These are phyloP conservation scores for Penicillium arizonense DNA, from an alignment of 495 filamentous ascomycete genomes.

Conservation along the genomic window DNA sequence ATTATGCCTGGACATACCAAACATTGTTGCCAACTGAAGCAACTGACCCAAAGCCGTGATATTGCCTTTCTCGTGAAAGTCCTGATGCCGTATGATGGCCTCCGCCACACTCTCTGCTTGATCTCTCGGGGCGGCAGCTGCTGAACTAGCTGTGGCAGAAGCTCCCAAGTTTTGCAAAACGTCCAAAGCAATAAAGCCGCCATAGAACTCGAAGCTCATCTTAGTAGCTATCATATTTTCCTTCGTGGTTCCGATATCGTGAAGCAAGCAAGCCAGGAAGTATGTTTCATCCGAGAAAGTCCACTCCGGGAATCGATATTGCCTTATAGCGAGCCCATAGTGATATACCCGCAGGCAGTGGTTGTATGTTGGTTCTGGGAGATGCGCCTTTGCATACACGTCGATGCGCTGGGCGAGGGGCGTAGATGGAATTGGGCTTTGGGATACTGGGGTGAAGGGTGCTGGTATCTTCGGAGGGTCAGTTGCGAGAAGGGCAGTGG, in stretches of 20 bases:
- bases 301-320: conserved; percentile 60
- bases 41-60: conserved; percentile 70
- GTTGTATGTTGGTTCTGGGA: conserved; percentile 64
- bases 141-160: conserved; percentile 1
- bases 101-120: conserved; percentile 78
- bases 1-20: conserved; percentile 36
- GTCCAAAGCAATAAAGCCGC: conserved; percentile 60
- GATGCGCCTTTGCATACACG: conserved; percentile 54
- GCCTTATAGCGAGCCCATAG: conserved; percentile 62
- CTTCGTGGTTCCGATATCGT: conserved; percentile 74
- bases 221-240: conserved; percentile 57
- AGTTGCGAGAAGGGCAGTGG: conserved; percentile 14
- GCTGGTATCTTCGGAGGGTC: conserved; percentile 7
- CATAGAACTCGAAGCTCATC: conserved; percentile 79
- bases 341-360: conserved; percentile 79
- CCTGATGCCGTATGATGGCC: conserved; percentile 82
- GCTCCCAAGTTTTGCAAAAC: conserved; percentile 32
- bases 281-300: conserved; percentile 51
- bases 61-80: conserved; percentile 59
- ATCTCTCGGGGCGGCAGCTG: conserved; percentile 42
- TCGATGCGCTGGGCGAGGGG: conserved; percentile 47
- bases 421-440: conserved; percentile 40
- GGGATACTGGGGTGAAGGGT: conserved; percentile 25
- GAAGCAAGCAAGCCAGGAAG: conserved; percentile 66
- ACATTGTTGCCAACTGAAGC: conserved; percentile 76